These are phyloP conservation scores for Pseudohyphozyma bogoriensis DNA, from an alignment of 768 basidiomycete species.

Conservation along the genomic window DNA sequence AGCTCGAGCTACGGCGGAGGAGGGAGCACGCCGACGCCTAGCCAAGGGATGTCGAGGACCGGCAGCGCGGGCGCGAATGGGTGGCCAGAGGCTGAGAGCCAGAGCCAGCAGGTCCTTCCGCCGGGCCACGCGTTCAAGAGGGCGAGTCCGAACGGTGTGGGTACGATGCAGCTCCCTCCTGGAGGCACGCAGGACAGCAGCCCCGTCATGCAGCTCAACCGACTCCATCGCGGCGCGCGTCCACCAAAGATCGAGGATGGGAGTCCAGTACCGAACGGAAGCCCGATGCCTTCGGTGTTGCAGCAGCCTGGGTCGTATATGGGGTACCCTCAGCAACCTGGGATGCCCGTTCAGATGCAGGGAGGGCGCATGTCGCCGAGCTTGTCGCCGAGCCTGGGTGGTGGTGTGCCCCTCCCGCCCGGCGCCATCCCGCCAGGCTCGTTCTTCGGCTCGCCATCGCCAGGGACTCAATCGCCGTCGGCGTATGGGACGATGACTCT, in stretches of 20 bases:
- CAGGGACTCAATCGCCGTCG: not conserved
- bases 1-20: conserved; percentile 15
- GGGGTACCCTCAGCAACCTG: too few relatives aligned
- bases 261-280: too few relatives aligned
- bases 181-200: not conserved
- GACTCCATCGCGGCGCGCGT: not conserved
- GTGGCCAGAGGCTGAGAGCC: not conserved
- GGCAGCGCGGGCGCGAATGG: too few relatives aligned
- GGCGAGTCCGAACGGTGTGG: too few relatives aligned
- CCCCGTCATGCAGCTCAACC: not conserved
- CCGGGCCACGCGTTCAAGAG: not conserved
- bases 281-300: not conserved
- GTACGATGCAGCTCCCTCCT: not conserved
- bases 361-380: too few relatives aligned
- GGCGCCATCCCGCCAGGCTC: not conserved
- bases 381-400: too few relatives aligned
- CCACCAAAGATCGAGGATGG: not conserved
- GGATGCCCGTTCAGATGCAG: too few relatives aligned
- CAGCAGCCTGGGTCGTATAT: not conserved
- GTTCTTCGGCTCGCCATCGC: not conserved
- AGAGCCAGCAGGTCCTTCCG: not conserved
- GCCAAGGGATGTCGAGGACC: not conserved
- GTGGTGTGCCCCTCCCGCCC: too few relatives aligned
- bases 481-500: not conserved
- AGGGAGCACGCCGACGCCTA: not conserved